Evolutionary conservation across 2,329 filamentous ascomycete species (phyloP).

Genomic region (Aspergillus ruber): DNA sequence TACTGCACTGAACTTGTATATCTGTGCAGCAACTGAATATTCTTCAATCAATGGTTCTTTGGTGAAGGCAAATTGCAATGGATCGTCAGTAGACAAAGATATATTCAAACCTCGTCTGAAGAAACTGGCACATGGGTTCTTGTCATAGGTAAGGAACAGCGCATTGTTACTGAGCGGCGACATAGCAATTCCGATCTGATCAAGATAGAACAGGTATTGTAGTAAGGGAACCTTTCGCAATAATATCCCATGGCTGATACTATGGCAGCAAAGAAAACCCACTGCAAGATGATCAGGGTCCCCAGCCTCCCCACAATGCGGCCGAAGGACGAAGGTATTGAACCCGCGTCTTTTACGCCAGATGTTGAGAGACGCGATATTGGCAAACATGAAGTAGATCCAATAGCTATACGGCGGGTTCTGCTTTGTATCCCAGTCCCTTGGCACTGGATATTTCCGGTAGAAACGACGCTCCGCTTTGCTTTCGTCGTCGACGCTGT

Average conservation of each 20-base stretch:
- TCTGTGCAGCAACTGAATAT: conserved; percentile 95
- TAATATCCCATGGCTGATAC: conserved; percentile 89
- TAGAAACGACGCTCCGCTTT: conserved; percentile 92
- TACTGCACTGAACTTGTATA: conserved; percentile 93
- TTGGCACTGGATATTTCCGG: conserved; percentile 88
- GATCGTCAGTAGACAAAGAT: conserved; percentile 92
- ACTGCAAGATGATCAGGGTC: conserved; percentile 94
- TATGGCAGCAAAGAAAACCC: conserved; percentile 86
- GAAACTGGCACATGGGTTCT: conserved; percentile 93
- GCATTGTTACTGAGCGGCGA: conserved; percentile 98
- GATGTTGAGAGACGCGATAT: conserved; percentile 84
- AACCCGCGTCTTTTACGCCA: conserved; percentile 89
- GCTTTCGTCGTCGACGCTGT: conserved; percentile 97
- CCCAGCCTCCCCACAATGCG: conserved; percentile 93
- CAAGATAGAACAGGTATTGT: conserved; percentile 96
- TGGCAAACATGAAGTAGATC: conserved; percentile 96
- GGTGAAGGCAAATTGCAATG: conserved; percentile 94
- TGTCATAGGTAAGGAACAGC: conserved; percentile 89
- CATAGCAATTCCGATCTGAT: conserved; percentile 98
- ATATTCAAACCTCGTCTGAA: conserved; percentile 94
- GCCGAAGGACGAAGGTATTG: conserved; percentile 88
- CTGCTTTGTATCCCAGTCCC: conserved; percentile 81
- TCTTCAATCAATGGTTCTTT: conserved; percentile 98
- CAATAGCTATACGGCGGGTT: conserved; percentile 99
- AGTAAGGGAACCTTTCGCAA: conserved; percentile 89